Conservation (phyloP, 2,329 filamentous ascomycete genomes). For the Aspergillus pseudotamarii region DNA sequence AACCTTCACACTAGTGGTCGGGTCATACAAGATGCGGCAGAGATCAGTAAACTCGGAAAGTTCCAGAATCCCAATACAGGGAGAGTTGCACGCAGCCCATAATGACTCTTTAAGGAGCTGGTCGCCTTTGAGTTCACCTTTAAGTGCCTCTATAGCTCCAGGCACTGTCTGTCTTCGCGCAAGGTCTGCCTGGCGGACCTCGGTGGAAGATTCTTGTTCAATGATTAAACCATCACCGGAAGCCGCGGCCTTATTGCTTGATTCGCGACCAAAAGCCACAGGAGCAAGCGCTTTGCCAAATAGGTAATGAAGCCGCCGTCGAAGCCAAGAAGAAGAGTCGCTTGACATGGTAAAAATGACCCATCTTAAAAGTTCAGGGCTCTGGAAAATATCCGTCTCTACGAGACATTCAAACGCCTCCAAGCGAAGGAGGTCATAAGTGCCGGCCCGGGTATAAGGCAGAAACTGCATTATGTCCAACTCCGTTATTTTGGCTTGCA, state of each 20-base stretch:
- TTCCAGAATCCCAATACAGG: conserved; percentile 54
- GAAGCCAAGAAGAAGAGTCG: conserved; percentile 61
- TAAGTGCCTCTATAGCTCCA: conserved; percentile 61
- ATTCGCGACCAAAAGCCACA: conserved; percentile 59
- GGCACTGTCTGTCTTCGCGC: conserved; percentile 60
- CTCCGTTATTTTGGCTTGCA: conserved; percentile 56
- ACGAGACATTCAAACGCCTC: conserved; percentile 62
- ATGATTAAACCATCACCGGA: conserved; percentile 55
- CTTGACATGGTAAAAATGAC: conserved; percentile 59
- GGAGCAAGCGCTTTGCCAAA: conserved; percentile 60
- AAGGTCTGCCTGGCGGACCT: conserved; percentile 56
- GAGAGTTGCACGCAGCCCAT: conserved; percentile 60
- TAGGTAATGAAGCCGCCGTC: conserved; percentile 54
- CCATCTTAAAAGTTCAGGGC: conserved; percentile 57
- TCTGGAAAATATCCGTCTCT: conserved; percentile 57
- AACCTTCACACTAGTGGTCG: conserved; percentile 54
- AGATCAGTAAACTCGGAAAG: conserved; percentile 61
- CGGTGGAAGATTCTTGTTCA: conserved; percentile 57
- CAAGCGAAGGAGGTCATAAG: conserved; percentile 62
- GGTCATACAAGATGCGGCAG: conserved; percentile 58
- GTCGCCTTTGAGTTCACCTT: conserved; percentile 54
- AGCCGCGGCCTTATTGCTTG: conserved; percentile 34
- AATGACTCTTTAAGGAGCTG: conserved; percentile 55
- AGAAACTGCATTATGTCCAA: conserved; percentile 60
- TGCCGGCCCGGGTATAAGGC: conserved; percentile 62